phyloP scores from a whole-genome alignment of 352 stramenopile species.

The Plasmopara viticola region DNA sequence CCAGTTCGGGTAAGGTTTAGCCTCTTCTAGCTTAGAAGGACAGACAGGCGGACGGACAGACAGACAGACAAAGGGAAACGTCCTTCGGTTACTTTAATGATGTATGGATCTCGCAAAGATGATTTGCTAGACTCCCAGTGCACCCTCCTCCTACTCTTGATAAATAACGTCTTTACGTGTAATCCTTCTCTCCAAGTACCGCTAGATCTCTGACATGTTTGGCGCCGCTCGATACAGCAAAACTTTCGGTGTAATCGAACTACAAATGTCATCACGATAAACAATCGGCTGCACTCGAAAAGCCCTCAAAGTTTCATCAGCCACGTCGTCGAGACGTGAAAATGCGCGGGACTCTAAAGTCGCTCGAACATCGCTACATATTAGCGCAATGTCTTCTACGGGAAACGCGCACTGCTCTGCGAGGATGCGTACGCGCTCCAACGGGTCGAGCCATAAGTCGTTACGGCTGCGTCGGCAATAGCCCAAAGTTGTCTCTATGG shows the following conservation, averaged over 20 bases:
- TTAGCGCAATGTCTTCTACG: slow-evolving; percentile 38
- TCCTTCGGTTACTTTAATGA: too few relatives aligned
- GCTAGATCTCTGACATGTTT: neutral
- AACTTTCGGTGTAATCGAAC: slow-evolving; percentile 23
- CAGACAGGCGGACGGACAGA: too few relatives aligned
- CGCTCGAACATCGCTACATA: slow-evolving; percentile 39
- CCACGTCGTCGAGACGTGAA: slow-evolving; percentile 24
- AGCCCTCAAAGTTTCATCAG: slow-evolving; percentile 11
- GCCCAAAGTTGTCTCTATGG: slow-evolving; percentile 1
- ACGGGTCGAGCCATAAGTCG: slow-evolving; percentile 44
- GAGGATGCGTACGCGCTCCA: slow-evolving; percentile 40
- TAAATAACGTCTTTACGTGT: too few relatives aligned
- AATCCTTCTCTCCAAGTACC: too few relatives aligned
- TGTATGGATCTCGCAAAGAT: too few relatives aligned
- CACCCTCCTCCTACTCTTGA: too few relatives aligned
- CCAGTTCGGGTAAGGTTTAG: too few relatives aligned
- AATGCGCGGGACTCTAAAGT: slow-evolving; percentile 33
- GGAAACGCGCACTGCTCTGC: slow-evolving; percentile 27
- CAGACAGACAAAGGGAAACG: too few relatives aligned
- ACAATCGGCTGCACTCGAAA: slow-evolving; percentile 1
- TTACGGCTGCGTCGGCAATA: slow-evolving; percentile 14
- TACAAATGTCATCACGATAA: slow-evolving; percentile 2
- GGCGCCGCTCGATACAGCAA: slow-evolving; percentile 17
- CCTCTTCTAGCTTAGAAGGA: too few relatives aligned
- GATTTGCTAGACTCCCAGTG: too few relatives aligned